These are phyloP conservation scores for Pestalotiopsis fici DNA, from an alignment of 2,329 filamentous ascomycete species.

Conservation along the genomic window DNA sequence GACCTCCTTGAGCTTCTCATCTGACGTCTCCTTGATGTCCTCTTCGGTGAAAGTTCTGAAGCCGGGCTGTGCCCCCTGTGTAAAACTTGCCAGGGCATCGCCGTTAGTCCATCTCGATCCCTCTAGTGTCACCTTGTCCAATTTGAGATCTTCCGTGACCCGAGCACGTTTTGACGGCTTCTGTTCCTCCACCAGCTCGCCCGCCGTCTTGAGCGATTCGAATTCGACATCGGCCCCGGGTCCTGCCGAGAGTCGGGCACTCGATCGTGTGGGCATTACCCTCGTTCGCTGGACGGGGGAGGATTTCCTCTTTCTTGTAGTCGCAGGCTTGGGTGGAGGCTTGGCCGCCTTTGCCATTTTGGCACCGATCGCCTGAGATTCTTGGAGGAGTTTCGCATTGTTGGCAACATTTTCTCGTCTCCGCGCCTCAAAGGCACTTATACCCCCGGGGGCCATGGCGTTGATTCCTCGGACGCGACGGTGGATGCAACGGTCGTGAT, in stretches of 20 bases:
- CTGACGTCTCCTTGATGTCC: conserved; percentile 76
- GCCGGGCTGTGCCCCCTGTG: conserved; percentile 74
- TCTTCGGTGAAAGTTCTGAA: conserved; percentile 84
- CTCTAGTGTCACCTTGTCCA: conserved; percentile 78
- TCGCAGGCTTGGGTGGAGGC: conserved; percentile 41
- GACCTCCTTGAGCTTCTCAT: conserved; percentile 73
- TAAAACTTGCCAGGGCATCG: conserved; percentile 63
- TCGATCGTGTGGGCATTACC: conserved; percentile 54
- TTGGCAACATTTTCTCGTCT: conserved; percentile 88
- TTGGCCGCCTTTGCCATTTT: conserved; percentile 64
- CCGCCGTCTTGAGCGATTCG: conserved; percentile 49
- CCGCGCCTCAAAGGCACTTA: conserved; percentile 86
- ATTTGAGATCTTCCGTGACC: conserved; percentile 60
- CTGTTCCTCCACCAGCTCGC: conserved; percentile 36
- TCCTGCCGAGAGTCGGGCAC: conserved; percentile 60
- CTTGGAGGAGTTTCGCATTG: conserved; percentile 72
- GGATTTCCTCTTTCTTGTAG: conserved; percentile 37
- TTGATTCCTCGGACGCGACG: conserved; percentile 47
- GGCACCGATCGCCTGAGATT: conserved; percentile 72
- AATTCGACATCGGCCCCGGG: conserved; percentile 45
- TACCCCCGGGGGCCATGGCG: conserved; percentile 32
- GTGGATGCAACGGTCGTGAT: conserved; percentile 11
- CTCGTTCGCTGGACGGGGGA: conserved; percentile 48
- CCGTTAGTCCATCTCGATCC: conserved; percentile 75
- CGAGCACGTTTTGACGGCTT: conserved; percentile 54